Conservation (phyloP, 768 basidiomycete genomes). For the Lentinus tigrinus region DNA sequence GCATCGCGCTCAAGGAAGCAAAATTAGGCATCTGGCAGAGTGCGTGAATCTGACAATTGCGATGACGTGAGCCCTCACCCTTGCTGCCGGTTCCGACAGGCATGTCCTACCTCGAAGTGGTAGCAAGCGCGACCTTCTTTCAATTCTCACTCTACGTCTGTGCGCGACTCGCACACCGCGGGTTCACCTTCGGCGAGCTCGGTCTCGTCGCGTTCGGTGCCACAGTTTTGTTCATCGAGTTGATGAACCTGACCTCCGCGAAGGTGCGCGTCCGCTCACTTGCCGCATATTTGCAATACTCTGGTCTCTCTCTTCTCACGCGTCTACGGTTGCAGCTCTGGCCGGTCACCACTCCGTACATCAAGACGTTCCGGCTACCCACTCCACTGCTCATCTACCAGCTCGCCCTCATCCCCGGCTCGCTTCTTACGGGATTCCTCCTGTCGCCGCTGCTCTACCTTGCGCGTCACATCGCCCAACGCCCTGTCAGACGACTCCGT, state of each 20-base stretch:
- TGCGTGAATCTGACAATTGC: constrained; percentile 36
- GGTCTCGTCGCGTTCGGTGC: constrained; percentile 87
- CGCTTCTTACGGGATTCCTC: constrained; percentile 88
- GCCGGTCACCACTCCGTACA: constrained; percentile 76
- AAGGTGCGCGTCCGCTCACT: constrained; percentile 49
- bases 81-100: constrained; percentile 42
- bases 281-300: background rate
- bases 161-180: constrained; percentile 87
- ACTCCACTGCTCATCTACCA: constrained; percentile 92
- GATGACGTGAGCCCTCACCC: background rate
- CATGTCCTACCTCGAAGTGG: constrained; percentile 73
- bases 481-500: constrained; percentile 77
- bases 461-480: constrained; percentile 87
- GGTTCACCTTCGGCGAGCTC: constrained; percentile 94
- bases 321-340: constrained; percentile 52
- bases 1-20: constrained; percentile 41
- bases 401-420: constrained; percentile 88
- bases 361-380: constrained; percentile 90
- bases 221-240: constrained; percentile 82
- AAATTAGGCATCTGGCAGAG: constrained; percentile 68
- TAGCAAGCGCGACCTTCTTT: constrained; percentile 74
- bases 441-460: constrained; percentile 92
- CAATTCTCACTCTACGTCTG: constrained; percentile 91
- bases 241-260: constrained; percentile 80
- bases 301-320: background rate